Evolutionary conservation across 1,284 basidiomycete genomes (phyloP).

Genomic region (Tilletia horrida): DNA sequence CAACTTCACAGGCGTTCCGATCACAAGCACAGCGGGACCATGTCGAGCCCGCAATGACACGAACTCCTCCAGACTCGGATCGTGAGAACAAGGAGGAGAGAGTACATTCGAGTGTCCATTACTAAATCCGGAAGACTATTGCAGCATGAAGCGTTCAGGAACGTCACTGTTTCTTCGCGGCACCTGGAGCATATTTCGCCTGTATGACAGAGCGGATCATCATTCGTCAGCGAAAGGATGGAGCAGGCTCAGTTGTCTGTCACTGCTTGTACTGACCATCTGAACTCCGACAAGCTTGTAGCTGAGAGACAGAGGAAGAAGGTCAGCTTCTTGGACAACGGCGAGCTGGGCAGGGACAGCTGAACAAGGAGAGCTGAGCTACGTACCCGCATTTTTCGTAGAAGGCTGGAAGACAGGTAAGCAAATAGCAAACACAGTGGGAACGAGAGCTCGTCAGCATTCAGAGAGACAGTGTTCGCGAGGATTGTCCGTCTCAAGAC

Average conservation of each 20-base stretch:
- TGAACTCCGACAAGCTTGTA: constrained; percentile 51
- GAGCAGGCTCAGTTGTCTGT: too few relatives aligned
- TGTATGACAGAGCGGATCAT: not conserved
- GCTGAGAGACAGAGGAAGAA: constrained; percentile 7
- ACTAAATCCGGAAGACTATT: too few relatives aligned
- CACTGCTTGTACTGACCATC: constrained; percentile 34
- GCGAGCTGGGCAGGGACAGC: not conserved
- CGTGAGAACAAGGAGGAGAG: too few relatives aligned
- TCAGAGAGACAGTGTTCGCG: not conserved
- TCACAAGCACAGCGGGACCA: too few relatives aligned
- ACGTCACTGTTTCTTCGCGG: not conserved
- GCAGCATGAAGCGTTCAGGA: too few relatives aligned
- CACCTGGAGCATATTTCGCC: constrained; percentile 19
- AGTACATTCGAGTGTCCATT: too few relatives aligned
- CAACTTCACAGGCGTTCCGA: too few relatives aligned
- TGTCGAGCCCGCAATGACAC: too few relatives aligned
- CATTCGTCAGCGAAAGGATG: too few relatives aligned
- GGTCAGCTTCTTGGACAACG: not conserved
- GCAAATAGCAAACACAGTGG: constrained; percentile 18
- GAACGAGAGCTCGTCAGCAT: constrained; percentile 6
- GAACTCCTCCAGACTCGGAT: too few relatives aligned
- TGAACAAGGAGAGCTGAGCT: not conserved
- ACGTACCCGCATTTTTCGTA: constrained; percentile 84
- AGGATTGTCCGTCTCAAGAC: too few relatives aligned
- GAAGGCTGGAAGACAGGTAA: constrained; percentile 65